phyloP scores from a whole-genome alignment of 108 stramenopile genomes.

The Pinguiococcus pyrenoidosus region DNA sequence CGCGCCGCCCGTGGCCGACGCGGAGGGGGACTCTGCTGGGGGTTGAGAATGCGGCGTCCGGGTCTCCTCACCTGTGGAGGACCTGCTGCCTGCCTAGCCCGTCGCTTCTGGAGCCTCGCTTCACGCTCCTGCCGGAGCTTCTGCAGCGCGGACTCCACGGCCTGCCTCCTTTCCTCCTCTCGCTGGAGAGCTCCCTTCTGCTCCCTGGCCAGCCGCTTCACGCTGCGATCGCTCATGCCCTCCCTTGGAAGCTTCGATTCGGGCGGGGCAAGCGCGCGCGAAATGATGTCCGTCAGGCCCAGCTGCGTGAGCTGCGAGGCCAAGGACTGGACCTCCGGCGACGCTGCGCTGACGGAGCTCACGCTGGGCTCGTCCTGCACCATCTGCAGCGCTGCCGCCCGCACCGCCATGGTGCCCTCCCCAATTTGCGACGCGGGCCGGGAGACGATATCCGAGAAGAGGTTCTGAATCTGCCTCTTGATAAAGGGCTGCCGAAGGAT shows the following conservation, averaged over 20 bases:
- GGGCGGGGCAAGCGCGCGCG: too few species aligned
- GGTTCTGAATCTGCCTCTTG: conserved; percentile 17
- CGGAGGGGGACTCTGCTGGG: too few species aligned
- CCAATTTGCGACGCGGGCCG: conserved; percentile 12
- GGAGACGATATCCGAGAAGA: conserved; percentile 18
- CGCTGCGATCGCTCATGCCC: too few species aligned
- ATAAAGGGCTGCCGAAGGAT: conserved; percentile 26
- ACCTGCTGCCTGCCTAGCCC: neutral
- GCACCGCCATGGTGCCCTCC: conserved; percentile 22
- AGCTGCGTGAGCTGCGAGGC: too few species aligned
- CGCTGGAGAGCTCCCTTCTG: conserved; percentile 15
- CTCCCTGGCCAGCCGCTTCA: conserved; percentile 12
- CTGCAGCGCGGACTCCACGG: conserved; percentile 30
- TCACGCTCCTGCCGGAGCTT: conserved; percentile 20
- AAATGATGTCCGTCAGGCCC: too few species aligned
- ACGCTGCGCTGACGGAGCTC: too few species aligned
- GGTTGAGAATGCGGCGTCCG: too few species aligned
- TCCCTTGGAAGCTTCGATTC: too few species aligned
- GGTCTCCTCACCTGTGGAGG: too few species aligned
- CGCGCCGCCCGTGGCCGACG: too few species aligned
- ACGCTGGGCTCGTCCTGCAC: neutral
- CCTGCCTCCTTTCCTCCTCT: conserved; percentile 19
- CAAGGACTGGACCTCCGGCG: too few species aligned
- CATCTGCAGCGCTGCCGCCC: conserved; percentile 3
- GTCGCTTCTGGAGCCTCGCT: neutral